Evolutionary conservation across 2,329 filamentous ascomycete species (phyloP).

Genomic region (Pseudocercospora vitis): DNA sequence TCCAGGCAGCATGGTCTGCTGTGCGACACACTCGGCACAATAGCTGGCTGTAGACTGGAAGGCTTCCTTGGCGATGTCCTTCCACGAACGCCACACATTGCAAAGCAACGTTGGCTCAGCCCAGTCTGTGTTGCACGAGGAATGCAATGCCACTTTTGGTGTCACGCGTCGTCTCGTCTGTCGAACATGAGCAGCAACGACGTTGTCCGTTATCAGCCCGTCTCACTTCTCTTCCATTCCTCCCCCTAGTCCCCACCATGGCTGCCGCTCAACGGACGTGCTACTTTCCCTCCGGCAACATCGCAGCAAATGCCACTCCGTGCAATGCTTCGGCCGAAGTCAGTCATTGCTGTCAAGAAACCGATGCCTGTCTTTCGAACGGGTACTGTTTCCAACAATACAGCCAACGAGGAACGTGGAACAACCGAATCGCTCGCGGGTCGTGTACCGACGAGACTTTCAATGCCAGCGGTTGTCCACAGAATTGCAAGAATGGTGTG

Average conservation of each 20-base stretch:
- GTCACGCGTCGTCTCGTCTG: not conserved
- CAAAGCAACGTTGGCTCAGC: not conserved
- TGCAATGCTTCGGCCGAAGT: not conserved
- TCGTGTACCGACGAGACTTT: not conserved
- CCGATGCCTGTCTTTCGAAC: not conserved
- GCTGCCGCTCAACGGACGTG: not conserved
- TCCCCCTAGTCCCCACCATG: not conserved
- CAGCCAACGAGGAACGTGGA: not conserved
- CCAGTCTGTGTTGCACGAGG: not conserved
- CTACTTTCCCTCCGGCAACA: constrained; percentile 1
- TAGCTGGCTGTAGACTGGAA: too few relatives aligned
- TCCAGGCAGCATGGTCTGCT: too few relatives aligned
- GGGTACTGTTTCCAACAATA: not conserved
- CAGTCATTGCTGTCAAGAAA: constrained; percentile 1
- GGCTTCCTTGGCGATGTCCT: too few relatives aligned
- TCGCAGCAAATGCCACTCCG: not conserved
- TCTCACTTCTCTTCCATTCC: not conserved
- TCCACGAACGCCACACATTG: not conserved
- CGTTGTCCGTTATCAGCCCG: not conserved
- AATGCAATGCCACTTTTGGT: not conserved
- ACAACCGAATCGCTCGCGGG: not conserved
- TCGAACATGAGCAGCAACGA: not conserved
- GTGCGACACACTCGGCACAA: too few relatives aligned
- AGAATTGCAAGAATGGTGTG: not conserved
- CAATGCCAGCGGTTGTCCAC: not conserved